Percentiles rank a stretch among this genome's conserved stretches.
Conservation (phyloP, 306 rosid genomes). For the Ormosia emarginata region DNA sequence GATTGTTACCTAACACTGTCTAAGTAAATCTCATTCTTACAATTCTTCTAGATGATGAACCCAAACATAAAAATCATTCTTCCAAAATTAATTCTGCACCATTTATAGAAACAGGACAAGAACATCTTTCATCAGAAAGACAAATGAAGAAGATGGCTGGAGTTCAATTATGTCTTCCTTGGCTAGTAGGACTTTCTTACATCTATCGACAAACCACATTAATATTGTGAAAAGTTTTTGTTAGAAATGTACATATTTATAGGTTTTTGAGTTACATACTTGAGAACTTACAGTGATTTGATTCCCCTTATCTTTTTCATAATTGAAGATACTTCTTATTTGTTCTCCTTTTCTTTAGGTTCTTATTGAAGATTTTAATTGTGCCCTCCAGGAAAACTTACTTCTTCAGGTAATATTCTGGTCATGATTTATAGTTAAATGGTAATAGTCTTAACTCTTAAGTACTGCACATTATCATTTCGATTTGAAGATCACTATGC, state of each 20-base stretch:
- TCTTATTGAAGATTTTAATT: slow-evolving; percentile 91
- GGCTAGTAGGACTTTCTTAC: background rate
- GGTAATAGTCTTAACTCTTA: background rate
- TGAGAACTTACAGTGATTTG: background rate
- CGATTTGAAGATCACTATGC: background rate
- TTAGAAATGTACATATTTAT: background rate
- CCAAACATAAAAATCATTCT: background rate
- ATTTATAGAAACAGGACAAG: background rate
- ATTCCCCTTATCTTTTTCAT: background rate
- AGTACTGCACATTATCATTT: slow-evolving; percentile 1
- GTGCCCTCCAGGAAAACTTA: slow-evolving; percentile 94
- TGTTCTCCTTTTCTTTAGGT: slow-evolving; percentile 46
- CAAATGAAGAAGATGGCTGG: background rate
- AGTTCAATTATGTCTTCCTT: background rate
- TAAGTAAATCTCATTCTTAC: background rate
- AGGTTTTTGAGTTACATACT: background rate
- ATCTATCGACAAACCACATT: background rate
- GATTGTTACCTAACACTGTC: background rate
- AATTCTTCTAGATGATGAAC: background rate
- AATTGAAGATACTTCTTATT: background rate
- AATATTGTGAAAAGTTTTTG: background rate
- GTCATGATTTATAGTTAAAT: background rate
- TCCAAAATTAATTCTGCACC: background rate
- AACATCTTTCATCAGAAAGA: background rate
- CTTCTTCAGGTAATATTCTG: slow-evolving; percentile 74